Evolutionary conservation across 2,329 filamentous ascomycete genomes (phyloP).

Genomic region (Paraphoma chrysanthemicola): DNA sequence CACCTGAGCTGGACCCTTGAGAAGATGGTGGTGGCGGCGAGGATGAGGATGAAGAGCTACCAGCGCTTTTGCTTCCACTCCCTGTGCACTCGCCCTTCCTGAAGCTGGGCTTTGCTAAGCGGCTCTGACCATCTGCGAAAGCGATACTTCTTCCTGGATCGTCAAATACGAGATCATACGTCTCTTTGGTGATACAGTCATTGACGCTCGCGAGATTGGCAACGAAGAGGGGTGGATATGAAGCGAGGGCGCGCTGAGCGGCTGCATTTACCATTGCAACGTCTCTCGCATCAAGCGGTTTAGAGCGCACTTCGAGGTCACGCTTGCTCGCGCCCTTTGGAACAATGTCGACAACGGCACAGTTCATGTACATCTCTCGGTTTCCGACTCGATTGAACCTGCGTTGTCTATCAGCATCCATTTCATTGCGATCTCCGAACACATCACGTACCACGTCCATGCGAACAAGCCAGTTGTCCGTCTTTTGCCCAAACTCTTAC

Average conservation of each 20-base stretch:
- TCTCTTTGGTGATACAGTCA: conserved; percentile 48
- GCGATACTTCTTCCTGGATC: conserved; percentile 50
- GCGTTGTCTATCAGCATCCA: background rate
- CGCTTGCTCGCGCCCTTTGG: conserved; percentile 55
- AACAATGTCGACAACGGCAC: conserved; percentile 71
- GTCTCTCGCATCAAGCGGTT: conserved; percentile 28
- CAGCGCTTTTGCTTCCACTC: conserved; percentile 20
- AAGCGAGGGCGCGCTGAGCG: conserved; percentile 34
- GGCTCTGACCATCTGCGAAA: conserved; percentile 45
- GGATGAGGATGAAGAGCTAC: conserved; percentile 9
- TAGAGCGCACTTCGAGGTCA: conserved; percentile 57
- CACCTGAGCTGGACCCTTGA: background rate
- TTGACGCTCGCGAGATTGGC: conserved; percentile 53
- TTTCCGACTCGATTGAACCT: conserved; percentile 76
- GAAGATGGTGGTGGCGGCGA: conserved; percentile 7
- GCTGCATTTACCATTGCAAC: conserved; percentile 6
- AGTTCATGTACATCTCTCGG: conserved; percentile 89
- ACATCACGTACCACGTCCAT: conserved; percentile 62
- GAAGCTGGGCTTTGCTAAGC: conserved; percentile 17
- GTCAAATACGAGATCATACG: conserved; percentile 49
- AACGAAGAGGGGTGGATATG: conserved; percentile 52
- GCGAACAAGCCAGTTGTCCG: conserved; percentile 64
- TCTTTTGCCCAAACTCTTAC: background rate
- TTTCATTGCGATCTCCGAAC: background rate
- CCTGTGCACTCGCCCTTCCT: conserved; percentile 26